These are phyloP conservation scores for Endoconidiophora polonica DNA, from an alignment of 2,329 filamentous ascomycete genomes.

Conservation along the genomic window DNA sequence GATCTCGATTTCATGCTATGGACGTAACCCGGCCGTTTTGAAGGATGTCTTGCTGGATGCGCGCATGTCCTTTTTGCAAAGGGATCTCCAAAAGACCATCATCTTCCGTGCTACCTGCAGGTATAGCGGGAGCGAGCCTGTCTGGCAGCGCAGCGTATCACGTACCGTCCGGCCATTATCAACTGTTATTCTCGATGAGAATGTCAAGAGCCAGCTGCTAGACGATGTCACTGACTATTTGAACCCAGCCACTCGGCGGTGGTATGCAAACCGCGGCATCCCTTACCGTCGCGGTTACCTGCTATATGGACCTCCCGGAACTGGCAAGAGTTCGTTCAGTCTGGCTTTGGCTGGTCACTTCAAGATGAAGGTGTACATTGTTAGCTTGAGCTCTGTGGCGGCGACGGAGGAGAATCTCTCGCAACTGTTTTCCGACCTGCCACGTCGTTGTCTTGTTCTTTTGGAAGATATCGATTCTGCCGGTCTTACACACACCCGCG, in stretches of 20 bases:
- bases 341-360: conserved; percentile 55
- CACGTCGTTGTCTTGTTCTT: conserved; percentile 53
- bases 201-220: conserved; percentile 41
- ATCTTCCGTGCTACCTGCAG: conserved; percentile 42
- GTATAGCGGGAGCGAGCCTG: conserved; percentile 23
- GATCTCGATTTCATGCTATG: conserved; percentile 44
- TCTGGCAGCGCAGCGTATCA: conserved; percentile 47
- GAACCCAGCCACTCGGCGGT: conserved; percentile 45
- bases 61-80: conserved; percentile 35
- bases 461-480: conserved; percentile 64
- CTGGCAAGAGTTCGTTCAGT: conserved; percentile 59
- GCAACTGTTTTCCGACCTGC: conserved; percentile 48
- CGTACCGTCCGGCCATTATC: conserved; percentile 44
- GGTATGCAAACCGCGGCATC: conserved; percentile 72
- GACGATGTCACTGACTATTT: conserved; percentile 48
- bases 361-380: conserved; percentile 54
- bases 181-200: conserved; percentile 47
- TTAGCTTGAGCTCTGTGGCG: conserved; percentile 45
- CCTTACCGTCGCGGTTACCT: conserved; percentile 75
- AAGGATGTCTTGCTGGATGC: conserved; percentile 47
- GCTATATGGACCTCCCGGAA: conserved; percentile 64
- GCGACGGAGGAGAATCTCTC: conserved; percentile 50
- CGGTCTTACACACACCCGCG: conserved; percentile 46
- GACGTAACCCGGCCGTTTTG: conserved; percentile 40
- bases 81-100: conserved; percentile 44